phyloP scores from a whole-genome alignment of 768 basidiomycete species.

The Exsudoporus frostii region DNA sequence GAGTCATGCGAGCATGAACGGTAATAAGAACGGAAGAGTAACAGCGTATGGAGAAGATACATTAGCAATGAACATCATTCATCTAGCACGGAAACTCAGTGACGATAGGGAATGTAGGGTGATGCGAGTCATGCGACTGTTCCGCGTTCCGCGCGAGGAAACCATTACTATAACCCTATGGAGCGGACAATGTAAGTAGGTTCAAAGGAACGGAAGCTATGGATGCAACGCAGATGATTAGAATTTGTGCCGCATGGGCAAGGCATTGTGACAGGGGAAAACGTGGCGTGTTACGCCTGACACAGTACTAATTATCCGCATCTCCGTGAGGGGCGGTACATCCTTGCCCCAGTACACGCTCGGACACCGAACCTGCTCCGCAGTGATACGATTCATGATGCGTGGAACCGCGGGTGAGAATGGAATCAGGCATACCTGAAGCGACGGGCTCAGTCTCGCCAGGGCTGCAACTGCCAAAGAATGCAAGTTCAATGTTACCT shows the following conservation, averaged over 20 bases:
- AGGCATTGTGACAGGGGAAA: slow-evolving; percentile 6
- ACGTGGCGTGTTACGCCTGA: slow-evolving; percentile 10
- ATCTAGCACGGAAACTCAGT: slow-evolving; percentile 7
- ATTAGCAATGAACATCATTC: slow-evolving; percentile 7
- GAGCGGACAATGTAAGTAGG: slow-evolving; percentile 22
- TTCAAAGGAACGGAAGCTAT: slow-evolving; percentile 9
- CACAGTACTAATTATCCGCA: background rate
- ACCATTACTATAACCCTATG: slow-evolving; percentile 17
- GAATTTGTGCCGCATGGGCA: slow-evolving; percentile 8
- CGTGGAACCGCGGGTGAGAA: background rate
- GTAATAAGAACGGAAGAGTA: background rate
- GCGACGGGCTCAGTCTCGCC: background rate
- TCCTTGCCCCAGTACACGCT: background rate
- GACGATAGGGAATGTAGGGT: slow-evolving; percentile 9
- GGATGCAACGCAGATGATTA: background rate
- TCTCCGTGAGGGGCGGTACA: slow-evolving; percentile 8
- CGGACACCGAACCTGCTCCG: slow-evolving; percentile 5
- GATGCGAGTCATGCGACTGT: slow-evolving; percentile 8
- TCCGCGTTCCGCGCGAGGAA: slow-evolving; percentile 11
- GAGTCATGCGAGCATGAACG: slow-evolving; percentile 4
- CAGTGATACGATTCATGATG: slow-evolving; percentile 5
- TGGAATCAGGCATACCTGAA: slow-evolving; percentile 3
- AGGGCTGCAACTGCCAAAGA: slow-evolving; percentile 4
- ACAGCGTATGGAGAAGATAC: background rate
- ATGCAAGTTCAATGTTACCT: slow-evolving; percentile 6